These are phyloP conservation scores for Cryptosporidium xiaoi DNA, from an alignment of 169 alveolate species.

Conservation along the genomic window DNA sequence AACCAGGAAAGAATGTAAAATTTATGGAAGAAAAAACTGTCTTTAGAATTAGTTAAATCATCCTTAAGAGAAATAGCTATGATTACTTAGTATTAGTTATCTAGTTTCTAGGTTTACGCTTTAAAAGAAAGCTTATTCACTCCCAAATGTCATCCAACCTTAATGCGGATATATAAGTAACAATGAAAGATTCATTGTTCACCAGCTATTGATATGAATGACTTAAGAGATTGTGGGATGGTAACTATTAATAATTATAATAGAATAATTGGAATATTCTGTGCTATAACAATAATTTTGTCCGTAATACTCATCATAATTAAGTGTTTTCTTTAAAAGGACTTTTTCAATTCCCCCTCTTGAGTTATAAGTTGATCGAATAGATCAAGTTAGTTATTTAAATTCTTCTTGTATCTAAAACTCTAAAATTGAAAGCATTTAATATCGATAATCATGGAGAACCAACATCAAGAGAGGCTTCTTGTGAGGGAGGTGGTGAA, in stretches of 20 bases:
- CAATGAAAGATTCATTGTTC: slow-evolving; percentile 26
- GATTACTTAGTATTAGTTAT: too few relatives aligned
- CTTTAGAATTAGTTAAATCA: neutral
- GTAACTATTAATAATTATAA: too few relatives aligned
- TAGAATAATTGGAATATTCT: too few relatives aligned
- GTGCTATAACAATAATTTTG: too few relatives aligned
- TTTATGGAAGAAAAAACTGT: neutral
- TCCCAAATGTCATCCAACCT: neutral
- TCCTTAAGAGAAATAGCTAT: neutral
- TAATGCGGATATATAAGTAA: slow-evolving; percentile 7
- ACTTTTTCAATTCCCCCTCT: neutral
- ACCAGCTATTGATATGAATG: slow-evolving; percentile 55
- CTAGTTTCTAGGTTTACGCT: neutral
- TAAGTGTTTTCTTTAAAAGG: neutral
- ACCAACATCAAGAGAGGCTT: slow-evolving; percentile 16
- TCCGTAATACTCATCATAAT: too few relatives aligned
- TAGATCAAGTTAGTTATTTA: neutral
- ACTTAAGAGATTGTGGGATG: too few relatives aligned
- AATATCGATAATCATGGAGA: neutral
- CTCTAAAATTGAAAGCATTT: neutral
- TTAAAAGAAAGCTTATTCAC: neutral
- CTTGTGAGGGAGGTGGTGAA: slow-evolving; percentile 65
- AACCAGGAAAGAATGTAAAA: neutral
- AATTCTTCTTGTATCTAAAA: neutral
- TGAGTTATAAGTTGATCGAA: slow-evolving; percentile 9